phyloP scores from a whole-genome alignment of 495 filamentous ascomycete genomes.

The Lindgomyces ingoldianus region DNA sequence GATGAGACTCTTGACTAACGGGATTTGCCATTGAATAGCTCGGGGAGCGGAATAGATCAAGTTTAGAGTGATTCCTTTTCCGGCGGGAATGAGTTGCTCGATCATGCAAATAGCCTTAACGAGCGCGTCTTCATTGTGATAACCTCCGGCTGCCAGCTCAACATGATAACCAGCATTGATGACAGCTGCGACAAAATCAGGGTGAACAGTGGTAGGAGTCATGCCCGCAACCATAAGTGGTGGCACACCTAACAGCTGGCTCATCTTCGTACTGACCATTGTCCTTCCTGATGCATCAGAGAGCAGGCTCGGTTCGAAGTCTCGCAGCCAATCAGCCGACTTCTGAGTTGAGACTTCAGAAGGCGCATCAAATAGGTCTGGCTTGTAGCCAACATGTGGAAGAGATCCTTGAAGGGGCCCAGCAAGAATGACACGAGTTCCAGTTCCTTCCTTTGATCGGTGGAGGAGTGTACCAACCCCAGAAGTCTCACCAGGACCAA shows the following conservation, averaged over 20 bases:
- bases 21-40: constrained; percentile 47
- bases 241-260: constrained; percentile 43
- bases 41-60: constrained; percentile 49
- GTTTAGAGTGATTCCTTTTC: constrained; percentile 47
- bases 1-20: constrained; percentile 39
- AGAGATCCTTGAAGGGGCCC: constrained; percentile 26
- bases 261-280: constrained; percentile 46
- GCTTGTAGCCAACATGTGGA: constrained; percentile 28
- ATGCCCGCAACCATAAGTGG: constrained; percentile 51
- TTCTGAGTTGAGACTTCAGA: constrained; percentile 27
- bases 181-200: constrained; percentile 47
- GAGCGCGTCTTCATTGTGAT: constrained; percentile 39
- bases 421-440: constrained; percentile 37
- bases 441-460: constrained; percentile 38
- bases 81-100: constrained; percentile 36
- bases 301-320: constrained; percentile 30
- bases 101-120: constrained; percentile 42
- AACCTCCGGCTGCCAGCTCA: constrained; percentile 49
- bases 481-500: constrained; percentile 38
- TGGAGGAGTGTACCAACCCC: constrained; percentile 36
- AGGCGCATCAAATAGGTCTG: constrained; percentile 26
- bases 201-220: constrained; percentile 49
- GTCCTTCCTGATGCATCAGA: constrained; percentile 5
- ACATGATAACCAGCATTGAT: constrained; percentile 50
- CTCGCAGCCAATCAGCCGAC: constrained; percentile 32